These are phyloP conservation scores for Didymella lethalis DNA, from an alignment of 2,329 filamentous ascomycete genomes.

Conservation along the genomic window DNA sequence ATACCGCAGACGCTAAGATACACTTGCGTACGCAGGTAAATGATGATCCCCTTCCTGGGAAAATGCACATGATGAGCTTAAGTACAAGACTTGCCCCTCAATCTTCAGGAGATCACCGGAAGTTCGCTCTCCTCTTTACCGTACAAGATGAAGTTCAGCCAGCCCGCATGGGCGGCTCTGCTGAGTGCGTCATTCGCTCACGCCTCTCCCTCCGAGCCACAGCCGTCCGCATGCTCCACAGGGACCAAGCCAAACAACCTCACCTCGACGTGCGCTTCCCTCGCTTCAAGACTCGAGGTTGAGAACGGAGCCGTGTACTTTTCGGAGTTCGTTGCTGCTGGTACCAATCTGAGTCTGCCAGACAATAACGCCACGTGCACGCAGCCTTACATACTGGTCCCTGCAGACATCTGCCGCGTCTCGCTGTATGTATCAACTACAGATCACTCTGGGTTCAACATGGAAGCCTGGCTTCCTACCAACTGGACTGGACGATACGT, in stretches of 20 bases:
- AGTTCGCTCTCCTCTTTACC: neutral
- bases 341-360: constrained; percentile 51
- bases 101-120: neutral
- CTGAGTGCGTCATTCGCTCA: constrained; percentile 7
- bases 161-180: constrained; percentile 23
- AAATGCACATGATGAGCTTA: neutral
- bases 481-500: constrained; percentile 53
- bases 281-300: constrained; percentile 44
- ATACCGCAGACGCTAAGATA: constrained; percentile 1
- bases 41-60: neutral
- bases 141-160: constrained; percentile 31
- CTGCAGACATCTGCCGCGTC: constrained; percentile 53
- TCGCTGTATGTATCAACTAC: constrained; percentile 52
- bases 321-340: constrained; percentile 50
- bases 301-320: constrained; percentile 49
- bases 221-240: constrained; percentile 13
- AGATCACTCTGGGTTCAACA: constrained; percentile 51
- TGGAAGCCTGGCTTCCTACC: constrained; percentile 57
- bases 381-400: constrained; percentile 38
- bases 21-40: neutral
- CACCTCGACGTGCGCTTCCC: constrained; percentile 33
- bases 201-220: constrained; percentile 3
- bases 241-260: constrained; percentile 23
- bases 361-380: constrained; percentile 53
- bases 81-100: constrained; percentile 3